Conservation (phyloP, 1,139 yeast genomes). For the Taphrina betulina region DNA sequence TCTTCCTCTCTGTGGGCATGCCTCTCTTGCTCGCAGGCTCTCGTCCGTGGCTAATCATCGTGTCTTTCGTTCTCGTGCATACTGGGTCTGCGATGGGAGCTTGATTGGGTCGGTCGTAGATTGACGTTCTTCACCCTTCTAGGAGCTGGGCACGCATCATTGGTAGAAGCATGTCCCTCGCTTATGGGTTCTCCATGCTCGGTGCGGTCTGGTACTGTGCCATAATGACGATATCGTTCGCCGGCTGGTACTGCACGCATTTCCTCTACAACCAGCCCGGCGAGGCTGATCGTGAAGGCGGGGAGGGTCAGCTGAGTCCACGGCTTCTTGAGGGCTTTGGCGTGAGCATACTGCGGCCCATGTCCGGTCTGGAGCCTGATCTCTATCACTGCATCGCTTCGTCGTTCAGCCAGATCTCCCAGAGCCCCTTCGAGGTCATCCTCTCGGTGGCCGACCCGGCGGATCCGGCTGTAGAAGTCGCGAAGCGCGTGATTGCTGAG, state of each 20-base stretch:
- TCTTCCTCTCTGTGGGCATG: too few species aligned
- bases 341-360: slow-evolving; percentile 77
- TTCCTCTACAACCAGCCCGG: background rate
- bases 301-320: too few species aligned
- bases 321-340: too few species aligned
- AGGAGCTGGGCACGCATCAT: too few species aligned
- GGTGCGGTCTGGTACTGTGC: slow-evolving; percentile 7
- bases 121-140: too few species aligned
- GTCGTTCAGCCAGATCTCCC: slow-evolving; percentile 65
- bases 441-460: slow-evolving; percentile 66
- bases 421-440: slow-evolving; percentile 59
- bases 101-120: too few species aligned
- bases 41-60: too few species aligned
- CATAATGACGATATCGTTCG: slow-evolving; percentile 1
- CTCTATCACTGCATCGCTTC: slow-evolving; percentile 66
- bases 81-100: too few species aligned
- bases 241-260: slow-evolving; percentile 7
- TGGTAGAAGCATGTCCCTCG: too few species aligned
- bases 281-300: background rate
- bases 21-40: too few species aligned
- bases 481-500: slow-evolving; percentile 51
- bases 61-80: too few species aligned
- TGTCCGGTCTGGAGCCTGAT: slow-evolving; percentile 81
- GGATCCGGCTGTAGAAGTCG: slow-evolving; percentile 68
- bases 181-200: too few species aligned